A percentile compares a stretch with the other conserved stretches of the same genome.
Conservation (phyloP, 2,329 filamentous ascomycete genomes). For the Exserohilum rostratum region DNA sequence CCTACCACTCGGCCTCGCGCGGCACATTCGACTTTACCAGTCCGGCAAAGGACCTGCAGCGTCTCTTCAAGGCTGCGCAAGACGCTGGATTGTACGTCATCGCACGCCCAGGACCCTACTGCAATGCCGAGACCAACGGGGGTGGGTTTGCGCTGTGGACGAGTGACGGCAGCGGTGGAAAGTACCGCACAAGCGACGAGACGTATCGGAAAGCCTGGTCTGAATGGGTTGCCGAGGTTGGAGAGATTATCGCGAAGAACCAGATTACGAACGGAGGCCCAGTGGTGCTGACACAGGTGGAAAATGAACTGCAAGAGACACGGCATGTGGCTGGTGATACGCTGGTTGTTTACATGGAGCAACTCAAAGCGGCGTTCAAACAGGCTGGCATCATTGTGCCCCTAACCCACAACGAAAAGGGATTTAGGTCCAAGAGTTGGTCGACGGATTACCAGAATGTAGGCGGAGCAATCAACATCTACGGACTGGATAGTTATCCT, state of each 20-base stretch:
- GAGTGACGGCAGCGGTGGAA: conserved; percentile 55
- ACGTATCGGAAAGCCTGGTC: conserved; percentile 55
- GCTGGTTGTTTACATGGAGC: conserved; percentile 60
- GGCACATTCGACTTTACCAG: conserved; percentile 59
- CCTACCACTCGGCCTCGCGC: conserved; percentile 54
- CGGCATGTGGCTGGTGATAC: conserved; percentile 53
- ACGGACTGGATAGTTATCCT: conserved; percentile 57
- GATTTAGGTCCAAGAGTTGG: conserved; percentile 57
- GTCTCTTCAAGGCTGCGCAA: conserved; percentile 59
- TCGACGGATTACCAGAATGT: conserved; percentile 62
- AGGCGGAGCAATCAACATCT: conserved; percentile 60
- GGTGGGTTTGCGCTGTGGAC: conserved; percentile 56
- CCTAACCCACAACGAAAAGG: conserved; percentile 59
- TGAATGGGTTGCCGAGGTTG: conserved; percentile 56
- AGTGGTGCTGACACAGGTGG: conserved; percentile 59
- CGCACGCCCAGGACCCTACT: conserved; percentile 59
- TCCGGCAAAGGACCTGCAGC: conserved; percentile 58
- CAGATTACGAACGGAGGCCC: conserved; percentile 59
- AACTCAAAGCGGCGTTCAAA: conserved; percentile 55
- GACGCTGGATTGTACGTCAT: conserved; percentile 60
- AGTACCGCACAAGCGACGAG: conserved; percentile 51
- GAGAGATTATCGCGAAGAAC: conserved; percentile 57
- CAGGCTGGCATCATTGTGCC: conserved; percentile 58
- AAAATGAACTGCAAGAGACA: conserved; percentile 60
- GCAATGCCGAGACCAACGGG: conserved; percentile 59